Percentiles rank a stretch among this genome's conserved stretches.
Conservation (phyloP, 2,329 filamentous ascomycete species). For the Stagonosporopsis cucurbitacearum region DNA sequence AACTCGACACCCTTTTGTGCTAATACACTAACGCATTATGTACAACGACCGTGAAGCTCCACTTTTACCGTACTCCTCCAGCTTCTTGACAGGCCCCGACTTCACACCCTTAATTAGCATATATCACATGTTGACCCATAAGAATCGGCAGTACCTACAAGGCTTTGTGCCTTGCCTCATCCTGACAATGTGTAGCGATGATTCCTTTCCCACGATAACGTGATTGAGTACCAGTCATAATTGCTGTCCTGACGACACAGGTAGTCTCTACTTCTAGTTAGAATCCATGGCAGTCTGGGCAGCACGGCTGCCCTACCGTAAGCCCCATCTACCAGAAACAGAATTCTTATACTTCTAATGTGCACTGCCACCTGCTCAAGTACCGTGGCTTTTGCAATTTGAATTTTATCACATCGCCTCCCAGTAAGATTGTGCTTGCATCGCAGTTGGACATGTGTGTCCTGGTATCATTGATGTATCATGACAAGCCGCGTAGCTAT, state of each 20-base stretch:
- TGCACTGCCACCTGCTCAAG: too few species aligned
- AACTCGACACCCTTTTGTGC: not conserved
- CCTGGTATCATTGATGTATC: conserved; percentile 27
- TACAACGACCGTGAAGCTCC: not conserved
- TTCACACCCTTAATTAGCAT: not conserved
- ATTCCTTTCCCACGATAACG: not conserved
- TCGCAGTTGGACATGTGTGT: conserved; percentile 21
- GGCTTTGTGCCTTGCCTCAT: not conserved
- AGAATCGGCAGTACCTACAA: not conserved
- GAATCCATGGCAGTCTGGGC: not conserved
- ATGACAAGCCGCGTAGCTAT: conserved; percentile 21
- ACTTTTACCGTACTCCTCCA: not conserved
- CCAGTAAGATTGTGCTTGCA: not conserved
- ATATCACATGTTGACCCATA: not conserved
- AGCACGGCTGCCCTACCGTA: not conserved
- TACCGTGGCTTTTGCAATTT: not conserved
- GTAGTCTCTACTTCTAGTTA: not conserved
- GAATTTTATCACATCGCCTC: not conserved
- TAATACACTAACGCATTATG: not conserved
- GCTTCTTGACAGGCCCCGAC: not conserved
- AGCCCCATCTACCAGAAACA: not conserved
- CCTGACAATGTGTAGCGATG: not conserved
- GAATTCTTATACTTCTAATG: not conserved
- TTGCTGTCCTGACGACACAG: not conserved
- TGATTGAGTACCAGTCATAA: not conserved